A percentile compares a stretch with the other conserved stretches of the same genome.
These are phyloP conservation scores for Lepidopterella palustris DNA, from an alignment of 495 filamentous ascomycete genomes.

Conservation along the genomic window DNA sequence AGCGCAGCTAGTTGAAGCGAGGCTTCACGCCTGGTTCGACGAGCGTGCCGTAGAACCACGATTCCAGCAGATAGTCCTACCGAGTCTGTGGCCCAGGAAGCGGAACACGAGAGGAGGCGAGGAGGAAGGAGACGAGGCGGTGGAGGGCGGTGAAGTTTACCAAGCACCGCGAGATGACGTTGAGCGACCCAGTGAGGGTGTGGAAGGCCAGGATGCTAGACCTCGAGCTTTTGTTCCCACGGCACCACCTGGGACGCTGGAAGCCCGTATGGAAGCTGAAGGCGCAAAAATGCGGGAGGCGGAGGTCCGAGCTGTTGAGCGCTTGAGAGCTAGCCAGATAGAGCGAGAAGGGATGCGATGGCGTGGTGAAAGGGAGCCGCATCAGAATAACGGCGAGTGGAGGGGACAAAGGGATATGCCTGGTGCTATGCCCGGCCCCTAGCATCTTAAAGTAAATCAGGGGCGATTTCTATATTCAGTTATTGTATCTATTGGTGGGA, in stretches of 20 bases:
- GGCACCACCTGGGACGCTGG: conserved; percentile 6
- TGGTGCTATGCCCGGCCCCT: conserved; percentile 21
- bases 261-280: conserved; percentile 22
- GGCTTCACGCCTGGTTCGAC: conserved; percentile 94
- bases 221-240: not conserved
- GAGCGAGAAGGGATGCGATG: conserved; percentile 15
- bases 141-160: not conserved
- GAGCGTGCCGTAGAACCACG: conserved; percentile 91
- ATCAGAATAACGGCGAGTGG: conserved; percentile 22
- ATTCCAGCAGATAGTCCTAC: conserved; percentile 90
- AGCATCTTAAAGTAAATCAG: too few species aligned
- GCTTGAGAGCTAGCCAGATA: not conserved
- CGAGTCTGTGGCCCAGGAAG: conserved; percentile 90
- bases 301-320: conserved; percentile 20
- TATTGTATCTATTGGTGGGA: too few species aligned
- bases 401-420: conserved; percentile 25
- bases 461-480: too few species aligned
- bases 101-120: conserved; percentile 63
- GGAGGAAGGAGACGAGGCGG: conserved; percentile 7
- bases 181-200: not conserved
- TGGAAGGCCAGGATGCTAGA: not conserved
- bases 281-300: conserved; percentile 26
- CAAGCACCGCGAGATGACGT: not conserved
- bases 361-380: conserved; percentile 10
- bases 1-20: conserved; percentile 84